Evolutionary conservation across 2,329 filamentous ascomycete genomes (phyloP).

Genomic region (Neonectria faginata): DNA sequence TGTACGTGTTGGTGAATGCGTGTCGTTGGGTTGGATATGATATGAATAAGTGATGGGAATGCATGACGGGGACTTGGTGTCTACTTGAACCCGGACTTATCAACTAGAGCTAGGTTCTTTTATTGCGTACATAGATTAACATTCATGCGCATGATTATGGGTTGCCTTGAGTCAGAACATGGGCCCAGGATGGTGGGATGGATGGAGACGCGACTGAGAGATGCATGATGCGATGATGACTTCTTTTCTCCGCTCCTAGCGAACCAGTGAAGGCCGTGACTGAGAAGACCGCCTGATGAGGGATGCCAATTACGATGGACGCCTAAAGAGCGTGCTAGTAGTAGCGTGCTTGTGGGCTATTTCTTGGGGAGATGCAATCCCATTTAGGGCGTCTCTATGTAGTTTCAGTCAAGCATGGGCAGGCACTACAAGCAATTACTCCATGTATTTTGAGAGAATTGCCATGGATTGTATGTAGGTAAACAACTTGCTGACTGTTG

Average conservation of each 20-base stretch:
- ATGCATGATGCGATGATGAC: slow-evolving; percentile 3
- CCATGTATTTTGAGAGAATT: too few species aligned
- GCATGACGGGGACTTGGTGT: background rate
- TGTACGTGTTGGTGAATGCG: slow-evolving; percentile 5
- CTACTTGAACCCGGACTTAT: background rate
- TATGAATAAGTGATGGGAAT: background rate
- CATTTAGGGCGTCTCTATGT: too few species aligned
- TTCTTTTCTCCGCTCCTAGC: background rate
- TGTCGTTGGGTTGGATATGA: background rate
- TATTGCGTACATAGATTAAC: background rate
- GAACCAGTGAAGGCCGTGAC: background rate
- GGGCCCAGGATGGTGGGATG: slow-evolving; percentile 1
- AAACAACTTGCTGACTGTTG: background rate
- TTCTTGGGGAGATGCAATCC: background rate
- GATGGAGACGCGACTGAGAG: background rate
- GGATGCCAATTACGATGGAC: background rate
- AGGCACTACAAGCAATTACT: too few species aligned
- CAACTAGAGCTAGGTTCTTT: background rate
- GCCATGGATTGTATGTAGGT: background rate
- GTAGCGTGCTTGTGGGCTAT: background rate
- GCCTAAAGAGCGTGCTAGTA: background rate
- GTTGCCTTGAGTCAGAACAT: slow-evolving; percentile 1
- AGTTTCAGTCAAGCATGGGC: background rate
- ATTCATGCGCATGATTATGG: slow-evolving; percentile 14
- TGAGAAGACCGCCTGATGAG: background rate